Evolutionary conservation across 1,139 yeast species (phyloP).

Genomic region (Kodamaea sp.): DNA sequence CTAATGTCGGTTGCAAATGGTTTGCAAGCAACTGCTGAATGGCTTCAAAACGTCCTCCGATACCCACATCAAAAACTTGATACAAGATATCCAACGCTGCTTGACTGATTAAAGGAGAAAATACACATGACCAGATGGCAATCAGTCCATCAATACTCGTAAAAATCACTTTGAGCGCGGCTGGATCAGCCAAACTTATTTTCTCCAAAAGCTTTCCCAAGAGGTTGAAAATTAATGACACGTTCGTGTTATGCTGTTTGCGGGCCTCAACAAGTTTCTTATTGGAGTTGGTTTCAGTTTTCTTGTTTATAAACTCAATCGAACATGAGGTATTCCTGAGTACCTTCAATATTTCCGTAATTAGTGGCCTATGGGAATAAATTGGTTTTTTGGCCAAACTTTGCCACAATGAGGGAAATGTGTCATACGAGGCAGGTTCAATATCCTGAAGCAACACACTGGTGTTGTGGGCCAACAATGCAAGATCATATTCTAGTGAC

Average conservation of each 20-base stretch:
- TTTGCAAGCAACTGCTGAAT: constrained; percentile 52
- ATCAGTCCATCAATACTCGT: constrained; percentile 28
- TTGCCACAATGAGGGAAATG: constrained; percentile 51
- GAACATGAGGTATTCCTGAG: constrained; percentile 47
- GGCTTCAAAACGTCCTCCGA: constrained; percentile 69
- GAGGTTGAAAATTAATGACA: constrained; percentile 21
- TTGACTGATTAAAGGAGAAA: constrained; percentile 62
- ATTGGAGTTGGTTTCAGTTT: constrained; percentile 23
- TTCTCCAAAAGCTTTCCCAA: constrained; percentile 34
- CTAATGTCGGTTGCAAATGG: constrained; percentile 45
- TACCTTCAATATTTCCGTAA: constrained; percentile 41
- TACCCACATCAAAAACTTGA: constrained; percentile 65
- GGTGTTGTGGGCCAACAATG: constrained; percentile 56
- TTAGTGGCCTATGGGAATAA: constrained; percentile 38
- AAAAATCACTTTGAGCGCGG: constrained; percentile 38
- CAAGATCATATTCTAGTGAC: constrained; percentile 57
- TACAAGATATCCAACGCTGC: constrained; percentile 72
- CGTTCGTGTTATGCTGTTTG: constrained; percentile 36
- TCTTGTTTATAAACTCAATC: constrained; percentile 32
- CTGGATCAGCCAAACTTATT: constrained; percentile 43
- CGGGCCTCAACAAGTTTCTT: constrained; percentile 26
- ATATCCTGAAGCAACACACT: constrained; percentile 39
- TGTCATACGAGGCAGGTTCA: constrained; percentile 43
- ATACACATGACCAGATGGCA: constrained; percentile 71
- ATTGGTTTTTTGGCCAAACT: constrained; percentile 39